These are phyloP conservation scores for Leptosphaerulina australis DNA, from an alignment of 2,329 filamentous ascomycete genomes.

Conservation along the genomic window DNA sequence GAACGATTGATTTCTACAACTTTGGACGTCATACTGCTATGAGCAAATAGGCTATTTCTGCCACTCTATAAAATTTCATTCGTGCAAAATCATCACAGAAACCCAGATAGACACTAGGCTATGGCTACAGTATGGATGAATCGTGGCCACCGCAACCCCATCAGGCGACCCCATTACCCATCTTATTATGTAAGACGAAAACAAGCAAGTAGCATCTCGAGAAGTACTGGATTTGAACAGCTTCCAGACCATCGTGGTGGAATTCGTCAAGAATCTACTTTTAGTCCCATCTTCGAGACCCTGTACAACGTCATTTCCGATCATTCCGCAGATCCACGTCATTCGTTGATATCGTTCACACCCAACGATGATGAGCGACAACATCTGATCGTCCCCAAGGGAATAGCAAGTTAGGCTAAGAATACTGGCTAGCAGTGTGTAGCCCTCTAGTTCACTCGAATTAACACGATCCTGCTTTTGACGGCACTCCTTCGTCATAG, in stretches of 20 bases:
- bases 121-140: conserved; percentile 1
- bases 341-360: neutral
- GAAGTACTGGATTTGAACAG: neutral
- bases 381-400: neutral
- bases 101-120: neutral
- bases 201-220: neutral
- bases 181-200: neutral
- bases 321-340: conserved; percentile 13
- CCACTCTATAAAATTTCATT: neutral
- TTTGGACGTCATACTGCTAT: conserved; percentile 1
- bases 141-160: conserved; percentile 5
- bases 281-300: neutral
- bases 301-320: conserved; percentile 14
- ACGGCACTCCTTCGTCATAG: conserved; percentile 13
- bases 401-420: neutral
- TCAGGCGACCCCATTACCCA: neutral
- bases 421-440: neutral
- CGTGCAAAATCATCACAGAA: neutral
- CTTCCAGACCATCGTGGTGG: neutral
- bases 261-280: neutral
- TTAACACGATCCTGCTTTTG: neutral
- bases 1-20: neutral
- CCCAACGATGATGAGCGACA: neutral
- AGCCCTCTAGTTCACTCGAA: conserved; percentile 1
- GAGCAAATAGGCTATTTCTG: neutral